phyloP scores from a whole-genome alignment of 805 yeast genomes.

The Starmerella bombi region DNA sequence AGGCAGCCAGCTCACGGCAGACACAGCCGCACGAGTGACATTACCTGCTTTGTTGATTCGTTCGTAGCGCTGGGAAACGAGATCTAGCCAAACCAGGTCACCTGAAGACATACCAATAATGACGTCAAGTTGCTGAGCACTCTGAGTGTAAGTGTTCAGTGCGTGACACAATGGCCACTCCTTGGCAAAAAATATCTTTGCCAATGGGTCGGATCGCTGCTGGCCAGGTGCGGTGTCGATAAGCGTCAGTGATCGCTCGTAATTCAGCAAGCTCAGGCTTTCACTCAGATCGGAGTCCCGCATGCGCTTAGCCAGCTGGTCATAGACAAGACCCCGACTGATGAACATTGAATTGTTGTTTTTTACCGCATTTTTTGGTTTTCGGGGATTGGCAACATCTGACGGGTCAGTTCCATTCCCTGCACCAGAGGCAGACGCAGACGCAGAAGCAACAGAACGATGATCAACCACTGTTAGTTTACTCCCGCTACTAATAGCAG shows the following conservation, averaged over 20 bases:
- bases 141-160: conserved; percentile 25
- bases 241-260: conserved; percentile 14
- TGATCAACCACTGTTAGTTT: conserved; percentile 7
- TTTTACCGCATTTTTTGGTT: conserved; percentile 27
- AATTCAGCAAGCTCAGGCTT: conserved; percentile 23
- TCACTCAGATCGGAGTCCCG: conserved; percentile 28
- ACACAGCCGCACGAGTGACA: conserved; percentile 33
- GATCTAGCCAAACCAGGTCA: conserved; percentile 51
- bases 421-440: neutral
- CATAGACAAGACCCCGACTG: conserved; percentile 28
- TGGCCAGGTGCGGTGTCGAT: conserved; percentile 19
- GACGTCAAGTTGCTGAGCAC: conserved; percentile 33
- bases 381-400: conserved; percentile 2
- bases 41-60: conserved; percentile 41
- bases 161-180: conserved; percentile 30
- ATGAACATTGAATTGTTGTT: conserved; percentile 31
- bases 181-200: conserved; percentile 29
- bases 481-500: conserved; percentile 13
- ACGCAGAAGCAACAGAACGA: conserved; percentile 1
- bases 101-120: conserved; percentile 54
- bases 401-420: neutral
- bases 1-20: conserved; percentile 38
- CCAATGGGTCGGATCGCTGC: conserved; percentile 26
- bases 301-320: conserved; percentile 25
- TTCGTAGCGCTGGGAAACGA: conserved; percentile 36